Evolutionary conservation across 2,329 filamentous ascomycete species (phyloP).

Genomic region (Emergomyces orientalis): DNA sequence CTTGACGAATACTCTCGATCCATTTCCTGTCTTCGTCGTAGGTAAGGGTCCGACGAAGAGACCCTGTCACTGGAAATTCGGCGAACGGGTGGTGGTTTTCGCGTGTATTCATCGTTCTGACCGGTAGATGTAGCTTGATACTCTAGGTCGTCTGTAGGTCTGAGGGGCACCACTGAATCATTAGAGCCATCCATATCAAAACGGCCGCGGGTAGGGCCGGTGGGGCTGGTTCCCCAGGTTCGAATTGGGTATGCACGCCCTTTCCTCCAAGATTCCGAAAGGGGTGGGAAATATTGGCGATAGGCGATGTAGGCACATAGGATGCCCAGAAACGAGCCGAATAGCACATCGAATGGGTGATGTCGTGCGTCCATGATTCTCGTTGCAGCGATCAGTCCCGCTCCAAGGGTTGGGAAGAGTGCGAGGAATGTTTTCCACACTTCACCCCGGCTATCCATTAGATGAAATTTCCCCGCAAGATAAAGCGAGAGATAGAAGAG

Average conservation of each 20-base stretch:
- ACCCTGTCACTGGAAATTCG: conserved; percentile 11
- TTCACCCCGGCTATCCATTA: conserved; percentile 51
- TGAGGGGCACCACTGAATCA: conserved; percentile 16
- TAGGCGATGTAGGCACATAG: conserved; percentile 46
- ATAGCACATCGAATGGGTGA: conserved; percentile 53
- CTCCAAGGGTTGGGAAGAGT: conserved; percentile 45
- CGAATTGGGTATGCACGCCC: conserved; percentile 51
- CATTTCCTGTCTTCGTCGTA: conserved; percentile 20
- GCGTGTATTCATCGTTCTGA: not conserved
- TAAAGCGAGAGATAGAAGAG: conserved; percentile 53
- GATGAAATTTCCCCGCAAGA: conserved; percentile 50
- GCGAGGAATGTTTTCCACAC: conserved; percentile 51
- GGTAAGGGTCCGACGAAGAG: conserved; percentile 17
- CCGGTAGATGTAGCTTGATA: conserved; percentile 15
- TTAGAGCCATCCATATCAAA: conserved; percentile 12
- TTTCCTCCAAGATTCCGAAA: conserved; percentile 48
- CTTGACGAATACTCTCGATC: conserved; percentile 29
- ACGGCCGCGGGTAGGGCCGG: conserved; percentile 10
- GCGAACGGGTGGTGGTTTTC: not conserved
- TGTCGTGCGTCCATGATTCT: conserved; percentile 55
- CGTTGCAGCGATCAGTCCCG: conserved; percentile 46
- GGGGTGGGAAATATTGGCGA: conserved; percentile 50
- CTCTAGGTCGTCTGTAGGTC: conserved; percentile 24
- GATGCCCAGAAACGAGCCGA: conserved; percentile 46
- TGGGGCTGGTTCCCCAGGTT: conserved; percentile 38